phyloP scores from a whole-genome alignment of 2,329 filamentous ascomycete genomes.

The Cercospora zeae-maydis region DNA sequence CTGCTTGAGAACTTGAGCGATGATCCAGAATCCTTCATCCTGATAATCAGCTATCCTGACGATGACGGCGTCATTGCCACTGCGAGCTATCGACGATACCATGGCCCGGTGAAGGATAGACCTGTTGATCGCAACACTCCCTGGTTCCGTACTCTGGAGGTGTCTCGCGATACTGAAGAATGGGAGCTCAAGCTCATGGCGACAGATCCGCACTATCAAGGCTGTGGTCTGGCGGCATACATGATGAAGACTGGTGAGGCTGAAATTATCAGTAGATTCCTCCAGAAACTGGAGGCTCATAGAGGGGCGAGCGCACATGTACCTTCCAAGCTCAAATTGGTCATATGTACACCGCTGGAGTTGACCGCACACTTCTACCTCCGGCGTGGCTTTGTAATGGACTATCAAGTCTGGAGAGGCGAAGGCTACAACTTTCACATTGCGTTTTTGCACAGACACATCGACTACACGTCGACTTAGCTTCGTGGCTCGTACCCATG shows the following conservation, averaged over 20 bases:
- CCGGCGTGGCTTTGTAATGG: conserved; percentile 15
- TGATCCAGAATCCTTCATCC: conserved; percentile 19
- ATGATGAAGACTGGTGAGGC: conserved; percentile 17
- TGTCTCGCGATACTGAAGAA: conserved; percentile 16
- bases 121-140: background rate
- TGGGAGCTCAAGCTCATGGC: conserved; percentile 22
- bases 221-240: conserved; percentile 14
- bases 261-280: conserved; percentile 7
- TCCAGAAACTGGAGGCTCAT: background rate
- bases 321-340: conserved; percentile 11
- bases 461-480: background rate
- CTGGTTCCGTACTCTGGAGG: conserved; percentile 11
- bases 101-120: conserved; percentile 7
- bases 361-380: conserved; percentile 17
- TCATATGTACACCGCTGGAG: conserved; percentile 17
- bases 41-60: conserved; percentile 9
- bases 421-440: conserved; percentile 21
- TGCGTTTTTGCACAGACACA: conserved; percentile 16
- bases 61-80: conserved; percentile 16
- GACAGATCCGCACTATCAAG: conserved; percentile 9
- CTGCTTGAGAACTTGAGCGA: conserved; percentile 10
- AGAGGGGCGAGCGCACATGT: background rate
- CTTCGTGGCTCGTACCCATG: background rate
- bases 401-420: conserved; percentile 17
- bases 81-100: conserved; percentile 16